These are phyloP conservation scores for Cordyceps farinosa DNA, from an alignment of 2,329 filamentous ascomycete genomes.

Conservation along the genomic window DNA sequence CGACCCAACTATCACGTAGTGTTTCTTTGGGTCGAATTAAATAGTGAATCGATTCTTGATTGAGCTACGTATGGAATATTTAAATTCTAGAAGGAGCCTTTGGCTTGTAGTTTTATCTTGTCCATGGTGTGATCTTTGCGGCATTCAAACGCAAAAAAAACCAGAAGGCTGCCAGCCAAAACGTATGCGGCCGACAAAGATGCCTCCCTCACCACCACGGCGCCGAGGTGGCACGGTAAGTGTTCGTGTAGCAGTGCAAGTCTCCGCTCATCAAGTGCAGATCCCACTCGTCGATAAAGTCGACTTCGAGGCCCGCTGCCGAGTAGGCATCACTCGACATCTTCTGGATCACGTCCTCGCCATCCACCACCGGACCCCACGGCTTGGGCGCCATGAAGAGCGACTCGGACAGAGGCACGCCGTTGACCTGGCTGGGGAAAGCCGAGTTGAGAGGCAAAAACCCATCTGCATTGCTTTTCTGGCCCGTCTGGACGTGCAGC, in stretches of 20 bases:
- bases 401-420: background rate
- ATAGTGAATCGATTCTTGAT: background rate
- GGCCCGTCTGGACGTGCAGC: too few species aligned
- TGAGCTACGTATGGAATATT: background rate
- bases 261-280: conserved; percentile 25
- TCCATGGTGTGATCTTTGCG: background rate
- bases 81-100: background rate
- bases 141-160: background rate
- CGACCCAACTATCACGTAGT: background rate
- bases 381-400: background rate
- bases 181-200: background rate
- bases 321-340: conserved; percentile 24
- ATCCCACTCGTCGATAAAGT: conserved; percentile 29
- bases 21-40: background rate
- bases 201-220: conserved; percentile 22
- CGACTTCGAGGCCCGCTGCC: conserved; percentile 22
- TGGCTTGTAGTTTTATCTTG: background rate
- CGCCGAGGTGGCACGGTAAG: conserved; percentile 12
- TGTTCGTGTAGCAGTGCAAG: conserved; percentile 27
- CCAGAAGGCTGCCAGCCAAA: background rate
- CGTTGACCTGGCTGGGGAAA: background rate
- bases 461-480: too few species aligned
- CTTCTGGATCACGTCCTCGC: background rate
- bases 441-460: background rate
- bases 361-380: background rate